Percentiles rank a stretch among this genome's conserved stretches.
phyloP scores from a whole-genome alignment of 129 eudicot genomes.

The Rutidosis leptorrhynchoides region DNA sequence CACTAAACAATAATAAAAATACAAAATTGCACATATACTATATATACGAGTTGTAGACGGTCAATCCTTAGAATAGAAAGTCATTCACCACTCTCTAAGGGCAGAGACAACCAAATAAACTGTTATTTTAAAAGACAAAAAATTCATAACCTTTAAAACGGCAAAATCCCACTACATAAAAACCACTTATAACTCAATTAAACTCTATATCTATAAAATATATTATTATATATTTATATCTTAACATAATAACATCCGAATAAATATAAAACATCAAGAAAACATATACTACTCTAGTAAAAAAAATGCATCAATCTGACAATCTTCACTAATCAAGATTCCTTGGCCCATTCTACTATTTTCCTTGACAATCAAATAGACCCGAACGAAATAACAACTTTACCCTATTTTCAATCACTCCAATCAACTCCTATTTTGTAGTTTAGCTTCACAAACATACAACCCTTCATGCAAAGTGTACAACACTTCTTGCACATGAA shows the following conservation, averaged over 20 bases:
- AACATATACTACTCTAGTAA: too few relatives aligned
- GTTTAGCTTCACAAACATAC: constrained; percentile 17
- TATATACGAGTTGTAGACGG: too few relatives aligned
- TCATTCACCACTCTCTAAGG: too few relatives aligned
- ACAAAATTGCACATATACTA: too few relatives aligned
- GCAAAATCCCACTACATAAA: not conserved
- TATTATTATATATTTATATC: too few relatives aligned
- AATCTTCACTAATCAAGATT: constrained; percentile 46
- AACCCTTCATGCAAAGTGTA: constrained; percentile 19
- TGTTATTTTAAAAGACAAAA: not conserved
- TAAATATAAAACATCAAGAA: constrained; percentile 8
- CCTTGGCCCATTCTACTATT: constrained; percentile 47
- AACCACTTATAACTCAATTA: not conserved
- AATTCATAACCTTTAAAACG: not conserved
- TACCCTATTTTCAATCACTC: constrained; percentile 18
- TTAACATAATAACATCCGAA: constrained; percentile 1
- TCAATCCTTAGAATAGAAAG: too few relatives aligned
- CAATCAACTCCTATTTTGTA: not conserved
- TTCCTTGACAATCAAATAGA: constrained; percentile 42
- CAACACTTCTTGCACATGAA: not conserved
- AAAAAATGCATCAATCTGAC: not conserved
- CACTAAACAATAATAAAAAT: not conserved
- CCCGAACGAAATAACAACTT: constrained; percentile 21
- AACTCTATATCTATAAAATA: too few relatives aligned
- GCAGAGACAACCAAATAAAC: too few relatives aligned